Evolutionary conservation across 2,329 filamentous ascomycete genomes (phyloP).

Genomic region (Botrytis cinerea): DNA sequence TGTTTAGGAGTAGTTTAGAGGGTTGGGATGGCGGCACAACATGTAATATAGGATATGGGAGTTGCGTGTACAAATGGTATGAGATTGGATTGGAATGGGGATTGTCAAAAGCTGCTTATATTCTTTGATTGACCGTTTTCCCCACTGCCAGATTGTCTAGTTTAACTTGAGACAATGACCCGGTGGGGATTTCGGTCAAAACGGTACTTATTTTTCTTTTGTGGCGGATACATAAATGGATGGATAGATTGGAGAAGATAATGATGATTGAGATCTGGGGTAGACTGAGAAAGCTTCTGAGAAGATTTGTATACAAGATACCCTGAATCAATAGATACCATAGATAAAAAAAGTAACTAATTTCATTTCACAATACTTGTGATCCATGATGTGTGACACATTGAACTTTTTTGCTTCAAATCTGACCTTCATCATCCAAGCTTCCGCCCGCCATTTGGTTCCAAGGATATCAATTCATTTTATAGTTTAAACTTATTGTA

Average conservation of each 20-base stretch:
- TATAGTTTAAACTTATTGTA: not conserved
- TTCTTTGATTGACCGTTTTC: not conserved
- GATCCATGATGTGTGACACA: not conserved
- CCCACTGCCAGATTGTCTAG: not conserved
- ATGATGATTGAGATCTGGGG: not conserved
- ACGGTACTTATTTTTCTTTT: not conserved
- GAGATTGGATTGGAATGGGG: not conserved
- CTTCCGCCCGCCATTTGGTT: not conserved
- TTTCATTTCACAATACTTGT: not conserved
- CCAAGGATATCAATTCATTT: not conserved
- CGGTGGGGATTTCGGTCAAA: not conserved
- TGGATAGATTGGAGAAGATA: not conserved
- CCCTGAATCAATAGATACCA: not conserved
- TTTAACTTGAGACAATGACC: not conserved
- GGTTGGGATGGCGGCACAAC: not conserved
- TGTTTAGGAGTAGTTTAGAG: not conserved
- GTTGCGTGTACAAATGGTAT: not conserved
- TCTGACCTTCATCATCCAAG: not conserved
- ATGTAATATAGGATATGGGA: not conserved
- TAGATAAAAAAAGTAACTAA: not conserved
- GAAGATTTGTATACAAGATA: slow-evolving; percentile 4
- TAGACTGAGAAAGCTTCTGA: not conserved
- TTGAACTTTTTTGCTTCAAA: not conserved
- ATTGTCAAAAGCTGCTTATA: not conserved
- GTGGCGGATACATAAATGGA: not conserved